phyloP scores from a whole-genome alignment of 2,329 filamentous ascomycete species.

The Chaetomiaceae sp. region DNA sequence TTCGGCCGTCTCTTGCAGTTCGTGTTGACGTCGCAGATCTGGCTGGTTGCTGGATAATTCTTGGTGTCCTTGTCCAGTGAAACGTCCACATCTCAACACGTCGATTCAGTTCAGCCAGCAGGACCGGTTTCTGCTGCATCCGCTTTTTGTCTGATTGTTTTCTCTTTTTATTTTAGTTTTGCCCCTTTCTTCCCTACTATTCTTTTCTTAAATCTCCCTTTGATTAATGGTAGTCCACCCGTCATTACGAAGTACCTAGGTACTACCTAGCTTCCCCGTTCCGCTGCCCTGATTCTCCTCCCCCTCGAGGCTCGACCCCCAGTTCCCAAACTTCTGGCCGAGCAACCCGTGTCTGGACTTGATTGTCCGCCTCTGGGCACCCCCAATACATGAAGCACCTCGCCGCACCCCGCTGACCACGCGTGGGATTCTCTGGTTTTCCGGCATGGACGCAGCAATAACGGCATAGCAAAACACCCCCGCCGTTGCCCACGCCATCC shows the following conservation, averaged over 20 bases:
- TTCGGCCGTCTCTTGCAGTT: background rate
- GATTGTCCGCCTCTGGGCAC: conserved; percentile 18
- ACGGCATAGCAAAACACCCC: conserved; percentile 34
- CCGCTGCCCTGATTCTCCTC: background rate
- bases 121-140: conserved; percentile 18
- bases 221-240: too few relatives aligned
- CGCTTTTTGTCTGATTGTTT: conserved; percentile 2
- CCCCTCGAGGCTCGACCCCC: background rate
- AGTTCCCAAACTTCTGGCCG: conserved; percentile 12
- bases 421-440: conserved; percentile 25
- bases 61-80: conserved; percentile 9
- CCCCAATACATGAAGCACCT: conserved; percentile 29
- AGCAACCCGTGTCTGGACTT: conserved; percentile 19
- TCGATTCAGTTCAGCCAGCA: conserved; percentile 10
- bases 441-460: conserved; percentile 39
- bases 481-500: conserved; percentile 27
- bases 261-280: background rate
- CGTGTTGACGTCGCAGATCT: conserved; percentile 19
- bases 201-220: too few relatives aligned
- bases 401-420: conserved; percentile 28
- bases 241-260: background rate
- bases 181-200: too few relatives aligned
- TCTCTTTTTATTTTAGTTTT: too few relatives aligned
- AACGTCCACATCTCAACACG: conserved; percentile 17
- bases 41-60: background rate